Evolutionary conservation across 805 yeast genomes (phyloP), one percentile per base, ranked within the genome.

Genomic region (Debaryomyces tyrocola): DNA sequence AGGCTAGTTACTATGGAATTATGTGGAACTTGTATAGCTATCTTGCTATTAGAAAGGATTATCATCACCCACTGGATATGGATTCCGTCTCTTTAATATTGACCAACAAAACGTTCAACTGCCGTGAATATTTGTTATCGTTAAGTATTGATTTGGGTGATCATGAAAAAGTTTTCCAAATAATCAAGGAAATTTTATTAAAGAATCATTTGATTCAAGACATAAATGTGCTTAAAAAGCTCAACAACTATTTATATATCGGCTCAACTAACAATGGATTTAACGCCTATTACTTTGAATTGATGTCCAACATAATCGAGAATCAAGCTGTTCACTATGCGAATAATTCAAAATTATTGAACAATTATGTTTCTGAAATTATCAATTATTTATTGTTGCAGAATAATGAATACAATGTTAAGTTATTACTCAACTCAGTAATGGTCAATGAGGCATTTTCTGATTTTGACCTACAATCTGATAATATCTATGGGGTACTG

Each of bases 11-110:
- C 15, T 61, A 60, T 47, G 20, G 51, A 7, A 53, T 39, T 5
- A 52, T 67, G 9, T 68, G 75, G 71, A 51, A 52, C 2, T 54
- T 70, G 12, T 66, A 70, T 51, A 57, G 69, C 36, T 60, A 63
- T 45, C 59, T 65, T 27, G 63, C 70, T 10, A 60, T 70, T 5
- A 61, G 76, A 40, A 63, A 67, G 43, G 75, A 72, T 46, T 70
- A 53, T 46, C 69, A 66, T 37, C 28, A 40, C 6, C 17, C 20
- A 8, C 14, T 17, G 29, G 41, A 27, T 10, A 21, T 43, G 11
- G 44, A n/a, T 12, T 14, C 20, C 2, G 21, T 40, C 2, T 41
- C 54, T 2, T 37, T 40, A 12, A 28, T 46, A 18, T 46, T 47
- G 36, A 46, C 41, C 35, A 11, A 46, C 11, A 48, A 44, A 20